phyloP scores from a whole-genome alignment of 108 stramenopile genomes.

The Seminavis robusta region DNA sequence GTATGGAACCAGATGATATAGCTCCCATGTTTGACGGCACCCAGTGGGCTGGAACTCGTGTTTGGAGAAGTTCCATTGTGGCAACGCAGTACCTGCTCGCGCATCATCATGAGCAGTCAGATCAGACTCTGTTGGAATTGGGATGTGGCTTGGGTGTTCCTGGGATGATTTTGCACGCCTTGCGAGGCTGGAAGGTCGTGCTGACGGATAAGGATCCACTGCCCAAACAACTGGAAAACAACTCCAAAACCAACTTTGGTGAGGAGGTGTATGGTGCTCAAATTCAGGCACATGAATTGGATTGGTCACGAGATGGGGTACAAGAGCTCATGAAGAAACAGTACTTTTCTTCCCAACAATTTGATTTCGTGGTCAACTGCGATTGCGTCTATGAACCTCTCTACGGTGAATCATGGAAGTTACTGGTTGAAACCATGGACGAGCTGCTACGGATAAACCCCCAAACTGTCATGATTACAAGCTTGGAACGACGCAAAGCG shows the following conservation, averaged over 20 bases:
- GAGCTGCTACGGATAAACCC: slow-evolving; percentile 53
- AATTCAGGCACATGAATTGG: slow-evolving; percentile 18
- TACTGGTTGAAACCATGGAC: slow-evolving; percentile 60
- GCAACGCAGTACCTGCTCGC: slow-evolving; percentile 56
- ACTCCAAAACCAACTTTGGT: slow-evolving; percentile 47
- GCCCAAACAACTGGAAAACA: slow-evolving; percentile 56
- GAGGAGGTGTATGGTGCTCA: slow-evolving; percentile 9
- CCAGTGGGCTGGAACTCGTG: slow-evolving; percentile 84
- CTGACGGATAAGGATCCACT: slow-evolving; percentile 69
- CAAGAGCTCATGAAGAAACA: slow-evolving; percentile 4
- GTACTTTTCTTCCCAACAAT: slow-evolving; percentile 5
- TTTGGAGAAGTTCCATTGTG: slow-evolving; percentile 77
- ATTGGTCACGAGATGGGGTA: slow-evolving; percentile 47
- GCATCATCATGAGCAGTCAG: too few species aligned
- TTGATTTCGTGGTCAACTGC: slow-evolving; percentile 80
- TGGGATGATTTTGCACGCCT: slow-evolving; percentile 62
- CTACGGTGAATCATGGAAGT: slow-evolving; percentile 73
- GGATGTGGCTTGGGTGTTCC: slow-evolving; percentile 86
- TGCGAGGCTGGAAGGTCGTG: slow-evolving; percentile 34
- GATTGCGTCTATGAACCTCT: slow-evolving; percentile 86
- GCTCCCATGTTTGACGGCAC: slow-evolving; percentile 82
- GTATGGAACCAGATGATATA: slow-evolving; percentile 51
- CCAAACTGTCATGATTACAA: slow-evolving; percentile 50
- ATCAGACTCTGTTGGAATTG: slow-evolving; percentile 79
- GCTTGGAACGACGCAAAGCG: slow-evolving; percentile 62